Base-by-base conservation (phyloP, 371 early-diverging fungal genomes). In the Globomyces sp. region DNA sequence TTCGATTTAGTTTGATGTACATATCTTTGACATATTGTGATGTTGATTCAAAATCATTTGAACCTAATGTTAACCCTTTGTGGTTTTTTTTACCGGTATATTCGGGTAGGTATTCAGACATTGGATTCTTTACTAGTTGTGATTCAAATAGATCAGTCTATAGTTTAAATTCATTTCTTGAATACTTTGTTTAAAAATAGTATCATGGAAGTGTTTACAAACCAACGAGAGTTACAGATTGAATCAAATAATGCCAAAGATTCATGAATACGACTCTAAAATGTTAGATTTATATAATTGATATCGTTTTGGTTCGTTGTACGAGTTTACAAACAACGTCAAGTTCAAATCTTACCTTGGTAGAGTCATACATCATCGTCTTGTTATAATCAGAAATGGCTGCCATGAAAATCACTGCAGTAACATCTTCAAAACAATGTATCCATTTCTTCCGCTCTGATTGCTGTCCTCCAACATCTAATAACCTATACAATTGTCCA, bases 301-400 rank as follows among this genome's bases (percentile, higher is more conserved):
- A 47, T 24, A 24, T 24, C 24, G 24, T 24, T 24, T 24, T 24
- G 24, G 24, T 24, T 24, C 24, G 24, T 24, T 24, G 24, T 24
- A 0, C 24, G 0, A 24, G 24, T 24, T 24, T 24, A 24, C 24
- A 24, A 24, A 24, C 24, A 24, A 24, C 24, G 24, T 24, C 24
- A 24, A 24, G 24, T 24, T 24, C 24, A 24, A 24, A 24, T 24
- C 24, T 24, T 24, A 24, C 24, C 24, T 24, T 24, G 24, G 24
- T 24, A 47, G 6, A 11, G 47, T 90, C 92, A 69, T 92, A 91
- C 43, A 90, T 72, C 47, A 91, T 70, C 39, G 85, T 85, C 74
- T 92, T 91, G 68, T 92, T 90, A 67, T 91, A 92, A 67, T 89
- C 89, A 63, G 86, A 85, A 5, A 92, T 70, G 0, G 92, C 87